These are phyloP conservation scores for Akebia trifoliata DNA, from an alignment of 164 flowering plant species.

Conservation along the genomic window DNA sequence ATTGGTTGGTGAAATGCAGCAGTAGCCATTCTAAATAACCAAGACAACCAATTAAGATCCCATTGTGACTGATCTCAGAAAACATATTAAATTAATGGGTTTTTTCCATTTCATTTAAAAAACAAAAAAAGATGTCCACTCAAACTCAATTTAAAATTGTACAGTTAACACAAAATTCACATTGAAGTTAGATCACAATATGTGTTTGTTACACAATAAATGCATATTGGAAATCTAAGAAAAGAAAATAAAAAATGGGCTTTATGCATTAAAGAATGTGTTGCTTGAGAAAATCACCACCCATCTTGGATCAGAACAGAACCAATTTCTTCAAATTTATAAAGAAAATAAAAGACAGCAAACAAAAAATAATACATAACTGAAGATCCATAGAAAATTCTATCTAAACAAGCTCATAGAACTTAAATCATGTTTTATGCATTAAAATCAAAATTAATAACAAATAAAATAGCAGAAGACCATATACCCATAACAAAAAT, in stretches of 20 bases:
- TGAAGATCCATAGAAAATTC: too few species aligned
- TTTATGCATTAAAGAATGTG: background rate
- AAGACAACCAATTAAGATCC: background rate
- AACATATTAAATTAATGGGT: background rate
- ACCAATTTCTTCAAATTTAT: background rate
- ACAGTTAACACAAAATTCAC: background rate
- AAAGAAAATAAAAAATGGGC: background rate
- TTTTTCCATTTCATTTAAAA: background rate
- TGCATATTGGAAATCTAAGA: too few species aligned
- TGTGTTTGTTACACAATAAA: too few species aligned
- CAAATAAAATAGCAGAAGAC: background rate
- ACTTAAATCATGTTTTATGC: background rate
- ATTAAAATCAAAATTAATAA: background rate
- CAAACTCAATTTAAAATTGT: background rate
- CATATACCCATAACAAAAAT: background rate
- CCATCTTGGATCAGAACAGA: background rate
- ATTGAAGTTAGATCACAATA: too few species aligned
- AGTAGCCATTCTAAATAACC: constrained; percentile 58
- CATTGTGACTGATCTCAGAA: background rate
- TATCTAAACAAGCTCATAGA: background rate
- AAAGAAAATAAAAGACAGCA: background rate
- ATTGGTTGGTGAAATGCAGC: constrained; percentile 43
- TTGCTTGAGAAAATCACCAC: background rate
- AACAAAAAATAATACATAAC: background rate
- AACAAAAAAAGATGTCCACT: background rate